phyloP scores from a whole-genome alignment of 1,139 yeast species.

The Kodamaea derodonti region DNA sequence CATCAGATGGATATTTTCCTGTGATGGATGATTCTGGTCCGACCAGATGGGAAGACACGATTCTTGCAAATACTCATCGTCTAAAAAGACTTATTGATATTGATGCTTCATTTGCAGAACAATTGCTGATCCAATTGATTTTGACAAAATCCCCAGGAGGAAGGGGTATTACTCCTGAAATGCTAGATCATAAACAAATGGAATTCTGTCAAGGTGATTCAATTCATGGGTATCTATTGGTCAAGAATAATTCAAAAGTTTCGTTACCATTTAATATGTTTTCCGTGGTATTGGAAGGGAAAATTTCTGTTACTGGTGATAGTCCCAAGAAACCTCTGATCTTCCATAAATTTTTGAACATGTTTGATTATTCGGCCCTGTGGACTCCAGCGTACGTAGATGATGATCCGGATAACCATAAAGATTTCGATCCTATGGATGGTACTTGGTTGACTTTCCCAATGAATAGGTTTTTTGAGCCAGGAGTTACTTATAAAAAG shows the following conservation, averaged over 20 bases:
- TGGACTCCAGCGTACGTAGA: slow-evolving; percentile 17
- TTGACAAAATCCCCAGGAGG: slow-evolving; percentile 16
- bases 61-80: slow-evolving; percentile 23
- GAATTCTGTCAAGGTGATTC: slow-evolving; percentile 21
- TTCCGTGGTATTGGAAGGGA: slow-evolving; percentile 56
- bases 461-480: slow-evolving; percentile 26
- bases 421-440: slow-evolving; percentile 27
- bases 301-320: slow-evolving; percentile 14
- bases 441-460: slow-evolving; percentile 18
- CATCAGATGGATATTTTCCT: slow-evolving; percentile 9
- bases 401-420: slow-evolving; percentile 9
- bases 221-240: slow-evolving; percentile 49
- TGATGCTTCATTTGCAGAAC: slow-evolving; percentile 12
- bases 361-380: slow-evolving; percentile 27
- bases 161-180: slow-evolving; percentile 14
- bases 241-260: slow-evolving; percentile 38
- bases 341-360: slow-evolving; percentile 22
- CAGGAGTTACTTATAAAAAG: slow-evolving; percentile 34
- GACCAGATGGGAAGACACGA: slow-evolving; percentile 24
- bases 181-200: slow-evolving; percentile 13
- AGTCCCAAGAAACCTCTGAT: slow-evolving; percentile 10
- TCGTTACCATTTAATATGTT: slow-evolving; percentile 54
- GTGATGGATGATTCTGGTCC: slow-evolving; percentile 5
- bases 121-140: slow-evolving; percentile 15
- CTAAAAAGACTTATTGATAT: slow-evolving; percentile 17